Evolutionary conservation across 345 rosid genomes (phyloP).

Genomic region (Hibiscus mutabilis): DNA sequence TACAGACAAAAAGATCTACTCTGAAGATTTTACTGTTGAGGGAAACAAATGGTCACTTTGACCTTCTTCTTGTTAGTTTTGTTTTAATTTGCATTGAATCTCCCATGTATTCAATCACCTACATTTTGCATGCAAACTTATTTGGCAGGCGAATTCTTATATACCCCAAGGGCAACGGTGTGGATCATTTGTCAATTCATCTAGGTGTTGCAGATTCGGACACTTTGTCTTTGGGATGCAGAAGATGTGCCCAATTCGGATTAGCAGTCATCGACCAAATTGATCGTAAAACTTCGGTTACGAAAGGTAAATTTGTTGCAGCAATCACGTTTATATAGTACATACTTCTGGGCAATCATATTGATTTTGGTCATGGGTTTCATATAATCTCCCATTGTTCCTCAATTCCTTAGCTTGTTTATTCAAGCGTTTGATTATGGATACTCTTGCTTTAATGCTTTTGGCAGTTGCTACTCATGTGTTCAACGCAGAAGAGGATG

Average conservation of each 20-base stretch:
- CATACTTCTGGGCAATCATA: no score
- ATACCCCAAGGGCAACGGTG: conserved; percentile 67
- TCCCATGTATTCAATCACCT: background rate
- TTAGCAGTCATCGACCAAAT: no score
- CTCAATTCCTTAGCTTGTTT: background rate
- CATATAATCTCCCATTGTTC: background rate
- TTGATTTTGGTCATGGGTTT: background rate
- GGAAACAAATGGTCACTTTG: conserved; percentile 38
- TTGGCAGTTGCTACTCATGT: conserved; percentile 48
- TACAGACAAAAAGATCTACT: conserved; percentile 26
- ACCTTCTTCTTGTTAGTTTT: conserved; percentile 2
- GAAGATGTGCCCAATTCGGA: no score
- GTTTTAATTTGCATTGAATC: background rate
- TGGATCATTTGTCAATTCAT: no score
- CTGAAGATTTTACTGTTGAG: conserved; percentile 47
- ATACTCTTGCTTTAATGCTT: background rate
- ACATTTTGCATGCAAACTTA: background rate
- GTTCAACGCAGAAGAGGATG: conserved; percentile 45
- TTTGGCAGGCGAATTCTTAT: conserved; percentile 55
- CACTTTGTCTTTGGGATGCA: no score
- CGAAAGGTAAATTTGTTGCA: no score
- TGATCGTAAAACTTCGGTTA: conserved; percentile 44
- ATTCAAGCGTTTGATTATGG: background rate
- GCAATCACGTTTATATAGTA: no score
- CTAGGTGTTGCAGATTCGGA: no score